Evolutionary conservation across 2,329 filamentous ascomycete species (phyloP).

Genomic region (Colletotrichum tofieldiae): DNA sequence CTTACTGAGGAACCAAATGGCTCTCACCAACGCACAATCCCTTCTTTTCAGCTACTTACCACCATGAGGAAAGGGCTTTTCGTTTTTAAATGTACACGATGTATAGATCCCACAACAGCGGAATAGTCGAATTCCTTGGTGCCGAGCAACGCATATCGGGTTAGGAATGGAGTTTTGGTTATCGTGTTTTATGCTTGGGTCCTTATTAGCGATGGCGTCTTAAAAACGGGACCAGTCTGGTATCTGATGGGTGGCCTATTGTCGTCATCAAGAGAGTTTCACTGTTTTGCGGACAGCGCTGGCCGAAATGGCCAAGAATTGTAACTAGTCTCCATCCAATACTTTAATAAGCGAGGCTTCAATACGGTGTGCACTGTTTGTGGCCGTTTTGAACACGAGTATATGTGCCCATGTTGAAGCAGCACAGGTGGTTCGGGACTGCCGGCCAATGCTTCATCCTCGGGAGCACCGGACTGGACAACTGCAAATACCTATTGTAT

Average conservation of each 20-base stretch:
- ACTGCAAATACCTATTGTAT: too few species aligned
- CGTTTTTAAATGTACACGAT: constrained; percentile 24
- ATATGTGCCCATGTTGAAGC: neutral
- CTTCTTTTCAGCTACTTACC: neutral
- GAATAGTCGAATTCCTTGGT: constrained; percentile 1
- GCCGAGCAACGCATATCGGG: constrained; percentile 3
- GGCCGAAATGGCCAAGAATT: constrained; percentile 4
- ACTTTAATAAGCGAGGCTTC: constrained; percentile 7
- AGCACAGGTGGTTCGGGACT: neutral
- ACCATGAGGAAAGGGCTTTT: neutral
- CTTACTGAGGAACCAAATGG: constrained; percentile 4
- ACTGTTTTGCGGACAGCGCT: neutral
- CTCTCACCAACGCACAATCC: neutral
- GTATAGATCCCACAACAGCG: constrained; percentile 22
- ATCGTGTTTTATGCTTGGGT: constrained; percentile 10
- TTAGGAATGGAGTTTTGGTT: constrained; percentile 34
- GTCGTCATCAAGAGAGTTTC: neutral
- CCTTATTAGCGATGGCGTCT: constrained; percentile 41
- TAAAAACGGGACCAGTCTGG: constrained; percentile 37
- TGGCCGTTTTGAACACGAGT: neutral
- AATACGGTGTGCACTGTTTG: neutral
- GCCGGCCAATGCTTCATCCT: neutral
- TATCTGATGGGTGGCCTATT: constrained; percentile 22
- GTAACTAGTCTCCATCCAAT: constrained; percentile 23
- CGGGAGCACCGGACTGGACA: neutral